phyloP scores from a whole-genome alignment of 2,329 filamentous ascomycete genomes.

The Monosporascus sp. region DNA sequence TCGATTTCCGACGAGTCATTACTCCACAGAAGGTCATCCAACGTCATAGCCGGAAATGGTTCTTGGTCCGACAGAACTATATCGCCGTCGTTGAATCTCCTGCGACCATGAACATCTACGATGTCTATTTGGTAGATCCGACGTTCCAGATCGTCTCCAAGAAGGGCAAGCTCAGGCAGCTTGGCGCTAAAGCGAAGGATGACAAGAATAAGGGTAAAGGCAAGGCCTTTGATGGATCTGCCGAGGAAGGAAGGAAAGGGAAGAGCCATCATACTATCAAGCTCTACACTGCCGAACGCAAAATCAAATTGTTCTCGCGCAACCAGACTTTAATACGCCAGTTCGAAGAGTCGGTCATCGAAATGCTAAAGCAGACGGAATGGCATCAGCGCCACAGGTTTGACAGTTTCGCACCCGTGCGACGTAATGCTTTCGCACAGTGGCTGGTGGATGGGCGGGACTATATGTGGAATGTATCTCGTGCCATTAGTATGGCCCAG shows the following conservation, averaged over 20 bases:
- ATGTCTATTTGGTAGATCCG: slow-evolving; percentile 93
- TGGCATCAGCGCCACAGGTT: slow-evolving; percentile 86
- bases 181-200: slow-evolving; percentile 56
- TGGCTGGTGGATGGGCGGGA: slow-evolving; percentile 96
- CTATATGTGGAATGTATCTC: slow-evolving; percentile 99
- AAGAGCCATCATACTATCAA: slow-evolving; percentile 77
- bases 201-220: slow-evolving; percentile 47
- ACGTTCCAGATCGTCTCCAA: slow-evolving; percentile 80
- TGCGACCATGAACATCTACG: slow-evolving; percentile 97
- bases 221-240: slow-evolving; percentile 30
- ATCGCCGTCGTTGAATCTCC: slow-evolving; percentile 97
- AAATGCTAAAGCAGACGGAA: slow-evolving; percentile 76
- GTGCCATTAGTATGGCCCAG: slow-evolving; percentile 92
- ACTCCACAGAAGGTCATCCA: slow-evolving; percentile 74
- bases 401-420: slow-evolving; percentile 87
- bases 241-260: slow-evolving; percentile 11
- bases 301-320: slow-evolving; percentile 82
- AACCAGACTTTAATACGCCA: slow-evolving; percentile 87
- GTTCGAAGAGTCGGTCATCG: slow-evolving; percentile 87
- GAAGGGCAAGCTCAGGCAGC: slow-evolving; percentile 50
- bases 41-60: slow-evolving; percentile 91
- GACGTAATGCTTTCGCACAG: slow-evolving; percentile 81
- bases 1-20: slow-evolving; percentile 78
- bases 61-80: slow-evolving; percentile 95
- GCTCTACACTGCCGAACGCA: slow-evolving; percentile 86